Base-by-base conservation (phyloP, 768 basidiomycete genomes). In the Kwoniella sp. region DNA sequence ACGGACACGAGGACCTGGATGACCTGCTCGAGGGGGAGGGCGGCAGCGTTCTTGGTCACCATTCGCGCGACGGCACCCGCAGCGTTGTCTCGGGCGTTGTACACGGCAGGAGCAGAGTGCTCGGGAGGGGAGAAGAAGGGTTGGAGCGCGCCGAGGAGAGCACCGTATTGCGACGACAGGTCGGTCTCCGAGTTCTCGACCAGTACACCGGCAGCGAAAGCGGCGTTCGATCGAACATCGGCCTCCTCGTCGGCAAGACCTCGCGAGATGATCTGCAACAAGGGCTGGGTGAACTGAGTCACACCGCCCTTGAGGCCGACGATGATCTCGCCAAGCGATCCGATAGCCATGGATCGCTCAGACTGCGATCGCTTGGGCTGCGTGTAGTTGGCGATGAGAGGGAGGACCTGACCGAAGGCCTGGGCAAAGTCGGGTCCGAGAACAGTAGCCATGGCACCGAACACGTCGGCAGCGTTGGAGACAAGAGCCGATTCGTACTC, bases 401-500 rank as follows among this genome's bases (percentile, higher is more conserved):
- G 88, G 76, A 85, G 84, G 83, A 95, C 96, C n/a, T 80, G 81
- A 41, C 74, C 74, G 76, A 98, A 96, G 5, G 87, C 84, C 51
- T 80, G 81, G 10, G 81, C 79, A 66, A 98, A 99, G 73, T 88
- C 88, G 19, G 80, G 57, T 4, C 91, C 91, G n/a, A 93, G 81
- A 7, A 83, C 86, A 53, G 81, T 83, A 27, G 92, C 89, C 58
- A 99, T 78, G 1, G 89, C 81, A 47, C 90, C 84, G 53, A 96
- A 91, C 48, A 99, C 85, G 71, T 99, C 95, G 34, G 86, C 87
- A 23, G 93, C 93, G 22, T 91, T 85, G 23, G 88, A 88, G 69
- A 98, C 87, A 52, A 99, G 80, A 48, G 95, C 88, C 3, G 92
- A 88, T 71, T 99, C 95, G 71, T 90, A 93, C 77, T 99, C 95